Conservation (phyloP, 1,139 yeast species). For the Debaryomyces robertsiae region DNA sequence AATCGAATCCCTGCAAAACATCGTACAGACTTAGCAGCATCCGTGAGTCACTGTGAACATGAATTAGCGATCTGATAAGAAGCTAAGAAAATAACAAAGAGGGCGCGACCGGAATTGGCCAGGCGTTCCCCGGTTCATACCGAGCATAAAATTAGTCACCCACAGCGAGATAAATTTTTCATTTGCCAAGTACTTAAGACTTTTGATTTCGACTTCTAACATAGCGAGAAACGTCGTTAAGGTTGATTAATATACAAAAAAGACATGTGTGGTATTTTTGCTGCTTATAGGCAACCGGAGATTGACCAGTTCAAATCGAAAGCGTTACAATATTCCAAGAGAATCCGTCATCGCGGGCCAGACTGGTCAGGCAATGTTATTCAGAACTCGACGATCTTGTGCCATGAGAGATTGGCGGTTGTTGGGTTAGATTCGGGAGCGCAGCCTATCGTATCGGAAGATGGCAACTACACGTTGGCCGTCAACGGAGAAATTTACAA, state of each 20-base stretch:
- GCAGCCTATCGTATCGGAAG: conserved; percentile 87
- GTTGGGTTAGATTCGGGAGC: conserved; percentile 97
- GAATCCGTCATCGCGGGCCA: conserved; percentile 98
- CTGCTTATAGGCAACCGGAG: conserved; percentile 82
- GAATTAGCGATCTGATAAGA: too few species aligned
- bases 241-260: not conserved
- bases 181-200: not conserved
- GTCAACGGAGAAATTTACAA: conserved; percentile 98
- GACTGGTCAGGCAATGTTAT: conserved; percentile 95
- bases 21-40: too few species aligned
- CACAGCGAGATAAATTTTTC: conserved; percentile 9
- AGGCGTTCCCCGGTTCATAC: not conserved
- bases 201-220: not conserved
- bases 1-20: too few species aligned
- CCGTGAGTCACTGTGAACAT: too few species aligned
- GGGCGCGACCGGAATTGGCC: conserved; percentile 1
- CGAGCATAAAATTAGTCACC: conserved; percentile 8
- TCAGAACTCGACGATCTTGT: conserved; percentile 76
- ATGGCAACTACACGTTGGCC: conserved; percentile 71
- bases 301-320: conserved; percentile 79
- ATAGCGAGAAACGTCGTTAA: not conserved
- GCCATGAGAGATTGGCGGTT: conserved; percentile 95
- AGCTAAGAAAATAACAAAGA: too few species aligned
- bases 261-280: conserved; percentile 95
- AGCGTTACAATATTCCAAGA: conserved; percentile 86